Percentiles rank a stretch among this genome's conserved stretches.
Conservation (phyloP, 2,329 filamentous ascomycete species). For the Pseudocercospora musae region DNA sequence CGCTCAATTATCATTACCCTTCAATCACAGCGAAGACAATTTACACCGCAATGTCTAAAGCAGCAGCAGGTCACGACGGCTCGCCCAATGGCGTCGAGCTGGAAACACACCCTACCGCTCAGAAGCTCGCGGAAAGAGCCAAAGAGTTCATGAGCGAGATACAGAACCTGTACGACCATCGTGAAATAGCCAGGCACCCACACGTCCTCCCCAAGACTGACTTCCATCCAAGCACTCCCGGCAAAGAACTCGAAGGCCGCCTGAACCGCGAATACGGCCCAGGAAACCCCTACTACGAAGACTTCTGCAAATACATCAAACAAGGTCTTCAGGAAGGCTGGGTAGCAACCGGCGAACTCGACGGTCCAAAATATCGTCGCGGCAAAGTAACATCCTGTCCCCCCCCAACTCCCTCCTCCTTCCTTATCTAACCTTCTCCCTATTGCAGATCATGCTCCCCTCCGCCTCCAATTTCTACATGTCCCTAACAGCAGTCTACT, state of each 20-base stretch:
- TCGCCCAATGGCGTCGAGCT: conserved; percentile 26
- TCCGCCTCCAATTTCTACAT: conserved; percentile 49
- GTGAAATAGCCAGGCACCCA: too few relatives aligned
- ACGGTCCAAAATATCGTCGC: conserved; percentile 46
- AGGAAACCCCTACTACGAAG: conserved; percentile 37
- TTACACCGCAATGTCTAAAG: conserved; percentile 6
- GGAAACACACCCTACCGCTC: conserved; percentile 21
- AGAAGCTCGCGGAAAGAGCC: conserved; percentile 22
- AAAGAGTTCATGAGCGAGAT: conserved; percentile 28
- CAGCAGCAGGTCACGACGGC: conserved; percentile 21
- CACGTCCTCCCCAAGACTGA: too few relatives aligned
- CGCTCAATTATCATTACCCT: background rate
- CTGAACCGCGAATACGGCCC: conserved; percentile 38
- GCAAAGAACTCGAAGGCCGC: conserved; percentile 35
- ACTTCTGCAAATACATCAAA: conserved; percentile 36
- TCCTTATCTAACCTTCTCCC: background rate
- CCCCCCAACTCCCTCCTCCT: background rate
- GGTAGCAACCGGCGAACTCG: conserved; percentile 36
- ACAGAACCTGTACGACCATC: conserved; percentile 24
- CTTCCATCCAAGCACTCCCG: conserved; percentile 34
- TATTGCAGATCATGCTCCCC: conserved; percentile 44
- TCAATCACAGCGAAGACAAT: background rate
- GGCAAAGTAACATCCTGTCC: conserved; percentile 38
- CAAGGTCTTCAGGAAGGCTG: conserved; percentile 39
- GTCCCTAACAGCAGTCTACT: conserved; percentile 58